Base-by-base conservation (phyloP, 2,329 filamentous ascomycete species). In the Phaeosphaeria sp. region DNA sequence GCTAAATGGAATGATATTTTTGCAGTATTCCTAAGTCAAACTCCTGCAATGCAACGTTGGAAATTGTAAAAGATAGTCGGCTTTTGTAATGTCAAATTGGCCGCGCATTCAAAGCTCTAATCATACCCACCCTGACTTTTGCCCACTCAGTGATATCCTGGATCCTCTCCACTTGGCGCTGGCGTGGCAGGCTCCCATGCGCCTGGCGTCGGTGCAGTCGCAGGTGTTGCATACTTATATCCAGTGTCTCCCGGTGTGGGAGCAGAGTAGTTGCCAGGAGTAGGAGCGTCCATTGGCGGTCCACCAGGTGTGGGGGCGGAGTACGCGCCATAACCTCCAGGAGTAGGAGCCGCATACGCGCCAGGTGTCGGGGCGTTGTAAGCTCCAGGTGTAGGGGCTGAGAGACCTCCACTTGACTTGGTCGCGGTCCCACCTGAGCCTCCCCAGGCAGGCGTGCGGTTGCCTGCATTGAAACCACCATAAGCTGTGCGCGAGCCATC, bases 171-270 rank as follows among this genome's bases (percentile, higher is more conserved):
- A 36, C 66, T 68, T n/a, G 68, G 65, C 43, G 66, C 68, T 23
- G 68, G 68, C 18, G 68, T 71, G 6, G 80, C 81, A 4, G 88
- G 88, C 1, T 86, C 87, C 56, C 81, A 83, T 15, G 78, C 80
- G 10, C 81, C 81, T 4, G 87, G 87, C n/a, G 87, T 90, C 0
- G 87, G 86, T 21, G 87, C 88, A 30, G 73, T 73, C 42, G 73
- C 72, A 30, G 73, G 73, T 30, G 79, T 80, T 21, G 74, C 72
- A 57, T 77, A 76, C 11, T 58, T 66, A 18, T 60, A 58, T 13
- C 62, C 51, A 3, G 67, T 63, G 52, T 74, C 73, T 15, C 72
- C 74, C 6, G 77, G 76, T 3, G 76, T 79, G 11, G 76, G 73
- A 18, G 77, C 76, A 41, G 67, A 69, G 63, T 78, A 82, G 43